These are phyloP conservation scores for Domatiomyces catenatus DNA, from an alignment of 2,329 filamentous ascomycete genomes.

Conservation along the genomic window DNA sequence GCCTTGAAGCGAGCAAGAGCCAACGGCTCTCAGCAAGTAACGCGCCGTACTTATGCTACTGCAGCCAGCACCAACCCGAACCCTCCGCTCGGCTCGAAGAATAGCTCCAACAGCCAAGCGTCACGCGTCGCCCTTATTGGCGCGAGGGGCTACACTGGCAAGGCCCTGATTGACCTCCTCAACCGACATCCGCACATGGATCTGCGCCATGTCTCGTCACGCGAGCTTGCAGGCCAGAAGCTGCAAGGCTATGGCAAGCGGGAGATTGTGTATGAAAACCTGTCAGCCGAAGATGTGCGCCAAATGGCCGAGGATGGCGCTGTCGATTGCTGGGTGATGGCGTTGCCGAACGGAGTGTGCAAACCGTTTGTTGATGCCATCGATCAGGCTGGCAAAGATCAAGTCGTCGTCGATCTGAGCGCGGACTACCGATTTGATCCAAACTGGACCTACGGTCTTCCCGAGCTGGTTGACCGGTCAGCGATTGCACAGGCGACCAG, in stretches of 20 bases:
- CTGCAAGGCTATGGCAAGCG: constrained; percentile 83
- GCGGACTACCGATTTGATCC: constrained; percentile 87
- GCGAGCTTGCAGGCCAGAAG: constrained; percentile 75
- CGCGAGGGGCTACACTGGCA: constrained; percentile 84
- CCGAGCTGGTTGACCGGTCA: constrained; percentile 64
- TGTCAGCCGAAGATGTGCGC: constrained; percentile 71
- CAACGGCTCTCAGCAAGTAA: not conserved
- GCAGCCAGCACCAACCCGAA: constrained; percentile 60
- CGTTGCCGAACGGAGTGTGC: constrained; percentile 86
- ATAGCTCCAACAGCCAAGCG: constrained; percentile 64
- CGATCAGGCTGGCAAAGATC: constrained; percentile 51
- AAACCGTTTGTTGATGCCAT: constrained; percentile 86
- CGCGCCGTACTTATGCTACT: constrained; percentile 18
- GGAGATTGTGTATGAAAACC: constrained; percentile 81
- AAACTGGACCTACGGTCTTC: constrained; percentile 77
- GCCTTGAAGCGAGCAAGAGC: constrained; percentile 16
- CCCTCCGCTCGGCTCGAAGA: constrained; percentile 76
- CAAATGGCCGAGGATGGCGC: constrained; percentile 69
- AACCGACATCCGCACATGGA: constrained; percentile 84
- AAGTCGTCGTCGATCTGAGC: constrained; percentile 83
- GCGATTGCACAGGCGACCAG: constrained; percentile 63
- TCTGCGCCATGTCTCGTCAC: constrained; percentile 78
- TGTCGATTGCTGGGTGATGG: constrained; percentile 96
- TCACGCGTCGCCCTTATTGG: constrained; percentile 77
- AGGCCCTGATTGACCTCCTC: constrained; percentile 73